Conservation (phyloP, 1,139 yeast genomes). For the Taphrina communis region DNA sequence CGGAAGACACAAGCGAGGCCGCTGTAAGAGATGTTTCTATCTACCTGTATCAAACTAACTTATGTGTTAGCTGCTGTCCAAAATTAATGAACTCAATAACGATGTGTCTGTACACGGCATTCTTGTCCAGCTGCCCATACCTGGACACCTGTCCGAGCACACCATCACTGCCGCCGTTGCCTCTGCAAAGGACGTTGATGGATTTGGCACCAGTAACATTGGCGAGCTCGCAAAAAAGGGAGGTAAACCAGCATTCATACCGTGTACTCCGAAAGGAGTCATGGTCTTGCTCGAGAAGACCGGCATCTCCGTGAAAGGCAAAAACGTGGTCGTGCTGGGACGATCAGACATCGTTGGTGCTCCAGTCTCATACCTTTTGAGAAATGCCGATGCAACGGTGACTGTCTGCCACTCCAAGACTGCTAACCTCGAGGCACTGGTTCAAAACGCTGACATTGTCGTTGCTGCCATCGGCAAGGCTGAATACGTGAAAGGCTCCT, state of each 20-base stretch:
- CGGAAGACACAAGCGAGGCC: constrained; percentile 58
- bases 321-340: constrained; percentile 92
- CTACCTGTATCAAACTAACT: neutral
- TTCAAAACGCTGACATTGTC: constrained; percentile 82
- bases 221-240: constrained; percentile 91
- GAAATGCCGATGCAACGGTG: constrained; percentile 82
- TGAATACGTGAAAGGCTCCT: constrained; percentile 79
- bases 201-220: constrained; percentile 86
- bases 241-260: constrained; percentile 83
- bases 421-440: constrained; percentile 63
- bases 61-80: constrained; percentile 59
- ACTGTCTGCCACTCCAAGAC: constrained; percentile 85
- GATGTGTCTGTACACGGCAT: constrained; percentile 81
- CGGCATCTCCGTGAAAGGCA: constrained; percentile 69
- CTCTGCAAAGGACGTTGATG: constrained; percentile 90
- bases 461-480: constrained; percentile 92
- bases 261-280: constrained; percentile 97
- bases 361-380: constrained; percentile 84
- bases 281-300: constrained; percentile 73
- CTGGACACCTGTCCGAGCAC: constrained; percentile 78
- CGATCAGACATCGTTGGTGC: constrained; percentile 96
- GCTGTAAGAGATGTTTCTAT: constrained; percentile 46
- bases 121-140: constrained; percentile 89
- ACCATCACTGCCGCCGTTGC: constrained; percentile 76
- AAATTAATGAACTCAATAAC: constrained; percentile 68